These are phyloP conservation scores for Lyophyllum shimeji DNA, from an alignment of 768 basidiomycete genomes.

Conservation along the genomic window DNA sequence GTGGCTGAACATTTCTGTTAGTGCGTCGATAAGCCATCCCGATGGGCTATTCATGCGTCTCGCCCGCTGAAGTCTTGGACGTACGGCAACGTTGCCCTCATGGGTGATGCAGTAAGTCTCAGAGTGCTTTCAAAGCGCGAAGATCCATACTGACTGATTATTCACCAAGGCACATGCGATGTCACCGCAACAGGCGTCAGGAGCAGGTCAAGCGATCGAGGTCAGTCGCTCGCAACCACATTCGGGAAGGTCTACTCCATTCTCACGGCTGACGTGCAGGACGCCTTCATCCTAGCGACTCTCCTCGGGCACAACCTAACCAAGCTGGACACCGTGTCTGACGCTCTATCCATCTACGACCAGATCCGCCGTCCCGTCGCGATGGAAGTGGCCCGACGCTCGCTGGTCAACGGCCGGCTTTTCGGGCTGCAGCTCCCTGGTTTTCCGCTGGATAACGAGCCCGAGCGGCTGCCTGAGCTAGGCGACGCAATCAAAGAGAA, in stretches of 20 bases:
- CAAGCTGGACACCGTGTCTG: constrained; percentile 22
- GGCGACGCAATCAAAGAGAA: constrained; percentile 28
- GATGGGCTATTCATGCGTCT: constrained; percentile 42
- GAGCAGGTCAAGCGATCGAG: constrained; percentile 12
- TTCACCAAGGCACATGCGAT: constrained; percentile 9
- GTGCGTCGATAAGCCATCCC: constrained; percentile 33
- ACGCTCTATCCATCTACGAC: constrained; percentile 35
- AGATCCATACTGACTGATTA: neutral
- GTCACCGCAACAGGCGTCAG: constrained; percentile 12
- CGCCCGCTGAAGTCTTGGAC: constrained; percentile 36
- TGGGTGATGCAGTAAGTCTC: constrained; percentile 44
- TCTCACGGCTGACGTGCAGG: neutral
- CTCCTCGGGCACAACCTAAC: constrained; percentile 17
- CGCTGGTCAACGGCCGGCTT: constrained; percentile 27
- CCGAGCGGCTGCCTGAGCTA: constrained; percentile 20
- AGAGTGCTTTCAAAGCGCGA: neutral
- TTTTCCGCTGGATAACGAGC: constrained; percentile 18
- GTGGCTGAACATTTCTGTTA: constrained; percentile 11
- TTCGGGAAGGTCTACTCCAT: constrained; percentile 5
- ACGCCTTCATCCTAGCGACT: constrained; percentile 15
- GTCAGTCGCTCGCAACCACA: neutral
- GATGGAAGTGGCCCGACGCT: constrained; percentile 25
- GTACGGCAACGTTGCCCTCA: constrained; percentile 35
- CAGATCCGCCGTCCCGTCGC: constrained; percentile 36
- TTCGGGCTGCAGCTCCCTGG: constrained; percentile 24